phyloP scores from a whole-genome alignment of 176 grass and related monocot genomes.

The Raddia guianensis region DNA sequence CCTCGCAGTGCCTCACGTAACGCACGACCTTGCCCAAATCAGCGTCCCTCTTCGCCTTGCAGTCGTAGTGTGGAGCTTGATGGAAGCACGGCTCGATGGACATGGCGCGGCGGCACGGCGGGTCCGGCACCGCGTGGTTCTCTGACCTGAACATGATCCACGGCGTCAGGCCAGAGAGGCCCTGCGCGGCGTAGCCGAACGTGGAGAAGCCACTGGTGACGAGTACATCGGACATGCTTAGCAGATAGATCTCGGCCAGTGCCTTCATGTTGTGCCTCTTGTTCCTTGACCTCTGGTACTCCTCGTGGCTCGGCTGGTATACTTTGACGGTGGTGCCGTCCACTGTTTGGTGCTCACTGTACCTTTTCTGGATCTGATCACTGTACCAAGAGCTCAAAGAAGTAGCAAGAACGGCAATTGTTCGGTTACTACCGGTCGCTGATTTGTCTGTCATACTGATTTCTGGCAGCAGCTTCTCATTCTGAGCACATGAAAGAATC shows the following conservation, averaged over 20 bases:
- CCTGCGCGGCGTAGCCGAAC: conserved; percentile 69
- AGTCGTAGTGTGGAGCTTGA: conserved; percentile 54
- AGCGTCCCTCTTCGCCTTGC: conserved; percentile 52
- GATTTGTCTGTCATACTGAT: conserved; percentile 34
- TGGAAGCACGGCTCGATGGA: conserved; percentile 90
- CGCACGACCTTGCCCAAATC: conserved; percentile 55
- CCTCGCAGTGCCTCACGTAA: conserved; percentile 75
- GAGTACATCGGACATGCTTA: conserved; percentile 72
- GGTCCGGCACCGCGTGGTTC: conserved; percentile 47
- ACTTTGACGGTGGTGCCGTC: conserved; percentile 54
- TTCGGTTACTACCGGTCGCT: conserved; percentile 34
- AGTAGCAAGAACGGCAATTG: conserved; percentile 56
- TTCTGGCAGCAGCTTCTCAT: conserved; percentile 56
- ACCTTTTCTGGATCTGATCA: conserved; percentile 55
- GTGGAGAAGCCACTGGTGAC: conserved; percentile 76
- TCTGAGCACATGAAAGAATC: conserved; percentile 65
- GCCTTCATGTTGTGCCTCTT: conserved; percentile 77
- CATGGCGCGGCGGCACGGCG: conserved; percentile 51
- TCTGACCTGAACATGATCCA: conserved; percentile 64
- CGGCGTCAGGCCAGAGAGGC: conserved; percentile 59
- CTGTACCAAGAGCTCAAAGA: conserved; percentile 63
- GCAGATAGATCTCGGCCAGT: conserved; percentile 72
- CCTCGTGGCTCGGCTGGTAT: conserved; percentile 69
- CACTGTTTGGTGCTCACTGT: conserved; percentile 44
- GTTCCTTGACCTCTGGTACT: conserved; percentile 54